Percentiles rank a stretch among this genome's conserved stretches.
These are phyloP conservation scores for Dionaea muscipula DNA, from an alignment of 179 eudicot species.

Conservation along the genomic window DNA sequence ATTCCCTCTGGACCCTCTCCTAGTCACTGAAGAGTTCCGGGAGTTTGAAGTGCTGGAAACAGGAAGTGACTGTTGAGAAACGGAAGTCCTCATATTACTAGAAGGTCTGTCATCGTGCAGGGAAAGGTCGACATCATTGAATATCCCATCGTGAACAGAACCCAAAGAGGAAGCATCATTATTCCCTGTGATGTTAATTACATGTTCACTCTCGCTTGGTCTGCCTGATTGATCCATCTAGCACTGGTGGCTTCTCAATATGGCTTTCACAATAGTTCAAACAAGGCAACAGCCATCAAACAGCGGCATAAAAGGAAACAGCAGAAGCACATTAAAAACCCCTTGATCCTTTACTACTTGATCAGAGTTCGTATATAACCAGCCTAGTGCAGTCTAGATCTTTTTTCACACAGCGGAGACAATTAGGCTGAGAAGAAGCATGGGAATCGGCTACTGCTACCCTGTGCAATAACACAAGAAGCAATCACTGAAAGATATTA, in stretches of 20 bases:
- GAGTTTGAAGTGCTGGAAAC: slow-evolving; percentile 22
- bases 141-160: slow-evolving; percentile 17
- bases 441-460: not conserved
- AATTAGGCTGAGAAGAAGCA: not conserved
- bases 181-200: slow-evolving; percentile 34
- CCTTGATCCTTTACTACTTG: not conserved
- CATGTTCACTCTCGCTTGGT: slow-evolving; percentile 26
- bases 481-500: not conserved
- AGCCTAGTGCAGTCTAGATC: not conserved
- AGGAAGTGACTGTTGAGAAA: slow-evolving; percentile 23
- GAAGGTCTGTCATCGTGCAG: slow-evolving; percentile 24
- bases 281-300: slow-evolving; percentile 1
- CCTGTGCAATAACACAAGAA: not conserved
- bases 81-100: slow-evolving; percentile 20
- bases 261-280: not conserved
- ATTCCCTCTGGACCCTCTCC: slow-evolving; percentile 27
- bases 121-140: slow-evolving; percentile 19
- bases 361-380: not conserved
- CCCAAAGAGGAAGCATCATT: slow-evolving; percentile 28
- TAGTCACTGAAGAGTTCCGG: slow-evolving; percentile 21
- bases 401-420: not conserved
- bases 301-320: not conserved
- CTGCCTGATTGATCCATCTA: slow-evolving; percentile 39
- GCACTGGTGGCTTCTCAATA: slow-evolving; percentile 12
- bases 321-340: not conserved